Base-by-base conservation (phyloP, 176 grass and related monocot species). In the Stipa capillata region DNA sequence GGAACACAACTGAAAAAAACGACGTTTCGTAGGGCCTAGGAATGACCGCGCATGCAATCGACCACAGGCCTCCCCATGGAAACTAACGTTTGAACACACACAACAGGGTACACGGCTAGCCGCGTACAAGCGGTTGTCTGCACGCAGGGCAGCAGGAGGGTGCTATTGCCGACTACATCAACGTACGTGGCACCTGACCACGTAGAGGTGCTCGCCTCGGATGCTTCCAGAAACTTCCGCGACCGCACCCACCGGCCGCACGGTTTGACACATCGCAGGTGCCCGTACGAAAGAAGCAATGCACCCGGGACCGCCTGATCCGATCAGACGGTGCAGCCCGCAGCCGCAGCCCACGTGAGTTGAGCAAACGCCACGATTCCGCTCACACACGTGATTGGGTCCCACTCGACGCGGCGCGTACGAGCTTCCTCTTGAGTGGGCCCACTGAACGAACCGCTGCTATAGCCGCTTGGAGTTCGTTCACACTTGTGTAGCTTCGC, bases 301-400 rank as follows among this genome's bases (percentile, higher is more conserved):
- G 9, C 23, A 11, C 9, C 13, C 5, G 4, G 31, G 24, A 31
- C 41, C 11, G 48, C 15, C 69, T 23, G 31, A 20, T 23, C 48
- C 49, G 32, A 68, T 59, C 82, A 18, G 80, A 65, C 81, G 57
- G 57, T 11, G 11, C 42, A 6, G 31, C 28, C 29, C n/a, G n/a
- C n/a, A n/a, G 4, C 28, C 27, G 40, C 39, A 4, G 41, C 41
- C 39, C 24, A 1, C 16, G 29, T 15, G 3, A 21, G 74, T 65
- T 73, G 83, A 64, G 66, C 65, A n/a, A 4, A 13, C 23, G 44
- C 45, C 41, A 0, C 9, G 84, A 25, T 82, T 25, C 62, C 56
- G 54, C 79, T 39, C n/a, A n/a, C 43, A 61, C 74, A 85, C 73
- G 65, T 23, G 72, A 31, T n/a, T n/a, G 25, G 24, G 44, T 5